Conservation (phyloP, 2,329 filamentous ascomycete genomes). For the Cladosporium austrohemisphaericum region DNA sequence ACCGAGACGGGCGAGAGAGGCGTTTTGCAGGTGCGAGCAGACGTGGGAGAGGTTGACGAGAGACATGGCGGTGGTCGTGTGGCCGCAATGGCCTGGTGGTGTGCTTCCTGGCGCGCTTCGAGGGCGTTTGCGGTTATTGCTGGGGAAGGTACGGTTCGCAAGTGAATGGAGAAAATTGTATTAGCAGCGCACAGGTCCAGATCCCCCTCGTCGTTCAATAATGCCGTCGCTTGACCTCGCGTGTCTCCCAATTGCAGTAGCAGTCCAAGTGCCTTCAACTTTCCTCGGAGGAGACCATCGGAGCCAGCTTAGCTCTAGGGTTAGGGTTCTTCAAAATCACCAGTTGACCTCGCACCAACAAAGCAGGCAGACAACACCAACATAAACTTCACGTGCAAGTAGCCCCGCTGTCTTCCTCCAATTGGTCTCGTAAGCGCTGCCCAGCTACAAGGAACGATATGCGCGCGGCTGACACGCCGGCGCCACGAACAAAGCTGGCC, state of each 20-base stretch:
- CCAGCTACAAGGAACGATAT: slow-evolving; percentile 9
- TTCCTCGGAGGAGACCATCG: slow-evolving; percentile 13
- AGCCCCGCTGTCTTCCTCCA: neutral
- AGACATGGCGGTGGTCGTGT: slow-evolving; percentile 52
- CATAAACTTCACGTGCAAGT: neutral
- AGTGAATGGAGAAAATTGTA: neutral
- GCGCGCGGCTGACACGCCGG: slow-evolving; percentile 13
- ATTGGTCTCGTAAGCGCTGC: slow-evolving; percentile 16
- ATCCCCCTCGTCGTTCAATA: neutral
- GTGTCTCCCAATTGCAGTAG: too few relatives aligned
- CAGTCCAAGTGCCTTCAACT: slow-evolving; percentile 2
- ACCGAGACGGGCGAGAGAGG: slow-evolving; percentile 74
- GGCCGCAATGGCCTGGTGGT: slow-evolving; percentile 16
- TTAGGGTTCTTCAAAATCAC: neutral
- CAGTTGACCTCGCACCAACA: too few relatives aligned
- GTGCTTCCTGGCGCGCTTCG: slow-evolving; percentile 1
- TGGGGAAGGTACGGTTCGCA: too few relatives aligned
- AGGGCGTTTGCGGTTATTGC: neutral
- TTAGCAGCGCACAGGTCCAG: neutral
- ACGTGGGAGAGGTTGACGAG: slow-evolving; percentile 72
- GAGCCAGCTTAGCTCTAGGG: neutral
- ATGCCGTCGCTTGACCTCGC: too few relatives aligned
- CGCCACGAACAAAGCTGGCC: neutral
- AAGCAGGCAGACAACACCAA: neutral
- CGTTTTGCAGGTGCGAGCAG: slow-evolving; percentile 90